Evolutionary conservation across 208 protist genomes (phyloP).

Genomic region (Leishmania gerbilli): DNA sequence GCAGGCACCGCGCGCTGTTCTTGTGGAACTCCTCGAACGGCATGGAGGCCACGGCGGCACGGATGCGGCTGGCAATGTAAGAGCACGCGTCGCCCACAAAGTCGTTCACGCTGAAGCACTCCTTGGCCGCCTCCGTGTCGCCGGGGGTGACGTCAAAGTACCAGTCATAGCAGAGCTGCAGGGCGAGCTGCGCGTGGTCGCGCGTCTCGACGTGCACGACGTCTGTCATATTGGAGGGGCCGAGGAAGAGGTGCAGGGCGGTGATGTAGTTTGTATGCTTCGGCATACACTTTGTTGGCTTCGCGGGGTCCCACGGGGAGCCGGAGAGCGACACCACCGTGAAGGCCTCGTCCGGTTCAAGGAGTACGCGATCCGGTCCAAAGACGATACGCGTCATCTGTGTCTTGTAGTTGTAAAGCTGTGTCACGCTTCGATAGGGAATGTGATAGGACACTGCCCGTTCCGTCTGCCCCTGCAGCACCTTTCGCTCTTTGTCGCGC

Average conservation of each 20-base stretch:
- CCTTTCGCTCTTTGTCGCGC: constrained; percentile 4
- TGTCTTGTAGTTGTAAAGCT: constrained; percentile 95
- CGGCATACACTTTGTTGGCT: constrained; percentile 74
- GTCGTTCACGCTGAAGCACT: constrained; percentile 84
- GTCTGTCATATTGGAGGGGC: constrained; percentile 95
- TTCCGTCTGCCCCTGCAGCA: constrained; percentile 30
- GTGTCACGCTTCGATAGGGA: constrained; percentile 94
- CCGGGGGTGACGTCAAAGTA: constrained; percentile 80
- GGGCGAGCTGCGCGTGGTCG: constrained; percentile 85
- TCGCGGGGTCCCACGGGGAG: constrained; percentile 80
- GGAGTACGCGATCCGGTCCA: constrained; percentile 74
- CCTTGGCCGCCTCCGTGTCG: constrained; percentile 47
- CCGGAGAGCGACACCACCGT: constrained; percentile 88
- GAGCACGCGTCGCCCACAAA: constrained; percentile 89
- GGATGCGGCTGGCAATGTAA: constrained; percentile 85
- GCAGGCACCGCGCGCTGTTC: constrained; percentile 60
- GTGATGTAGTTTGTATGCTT: constrained; percentile 74
- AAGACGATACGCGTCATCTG: constrained; percentile 86
- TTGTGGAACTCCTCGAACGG: constrained; percentile 93
- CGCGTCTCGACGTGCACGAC: constrained; percentile 91
- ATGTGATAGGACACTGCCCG: constrained; percentile 92
- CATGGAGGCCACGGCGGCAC: constrained; percentile 72
- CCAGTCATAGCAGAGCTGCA: constrained; percentile 92
- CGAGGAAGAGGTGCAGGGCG: constrained; percentile 86
- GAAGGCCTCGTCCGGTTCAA: constrained; percentile 88